phyloP scores from a whole-genome alignment of 1,284 basidiomycete species.

The Prillingera fragicola region DNA sequence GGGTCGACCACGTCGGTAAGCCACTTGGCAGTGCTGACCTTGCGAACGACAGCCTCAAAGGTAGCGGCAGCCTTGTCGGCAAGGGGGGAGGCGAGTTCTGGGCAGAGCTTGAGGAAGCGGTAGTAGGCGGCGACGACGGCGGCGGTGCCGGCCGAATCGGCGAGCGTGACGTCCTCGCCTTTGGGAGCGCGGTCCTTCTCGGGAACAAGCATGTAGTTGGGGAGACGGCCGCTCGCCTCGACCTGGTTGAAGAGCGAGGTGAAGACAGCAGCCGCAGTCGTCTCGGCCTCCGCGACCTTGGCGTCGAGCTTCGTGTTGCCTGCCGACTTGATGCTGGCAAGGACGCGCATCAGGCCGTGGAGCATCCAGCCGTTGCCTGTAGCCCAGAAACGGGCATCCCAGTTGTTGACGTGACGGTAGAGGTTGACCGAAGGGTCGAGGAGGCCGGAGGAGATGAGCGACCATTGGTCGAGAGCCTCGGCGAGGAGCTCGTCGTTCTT shows the following conservation, averaged over 20 bases:
- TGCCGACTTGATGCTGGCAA: constrained; percentile 17
- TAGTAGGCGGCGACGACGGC: constrained; percentile 34
- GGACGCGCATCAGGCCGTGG: constrained; percentile 21
- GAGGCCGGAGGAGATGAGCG: constrained; percentile 50
- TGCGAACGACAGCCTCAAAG: constrained; percentile 26
- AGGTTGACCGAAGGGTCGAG: constrained; percentile 40
- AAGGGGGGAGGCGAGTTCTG: constrained; percentile 7
- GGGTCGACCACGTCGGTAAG: constrained; percentile 32
- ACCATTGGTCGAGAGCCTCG: constrained; percentile 53
- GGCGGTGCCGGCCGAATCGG: constrained; percentile 33
- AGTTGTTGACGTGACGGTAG: constrained; percentile 53
- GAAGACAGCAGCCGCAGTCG: constrained; percentile 48
- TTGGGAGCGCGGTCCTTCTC: constrained; percentile 5
- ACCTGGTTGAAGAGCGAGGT: constrained; percentile 49
- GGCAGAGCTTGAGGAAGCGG: constrained; percentile 23
- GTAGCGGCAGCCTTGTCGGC: constrained; percentile 19
- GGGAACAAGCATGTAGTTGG: constrained; percentile 30
- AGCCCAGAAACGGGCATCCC: constrained; percentile 56
- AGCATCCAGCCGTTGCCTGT: constrained; percentile 49
- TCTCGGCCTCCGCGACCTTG: constrained; percentile 52
- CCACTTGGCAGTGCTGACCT: constrained; percentile 24
- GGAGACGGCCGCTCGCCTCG: constrained; percentile 31
- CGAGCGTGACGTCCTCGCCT: constrained; percentile 12
- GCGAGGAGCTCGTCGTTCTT: constrained; percentile 50
- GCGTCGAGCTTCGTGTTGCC: constrained; percentile 4